Evolutionary conservation across 495 filamentous ascomycete species (phyloP).

Genomic region (Neurospora sp.): DNA sequence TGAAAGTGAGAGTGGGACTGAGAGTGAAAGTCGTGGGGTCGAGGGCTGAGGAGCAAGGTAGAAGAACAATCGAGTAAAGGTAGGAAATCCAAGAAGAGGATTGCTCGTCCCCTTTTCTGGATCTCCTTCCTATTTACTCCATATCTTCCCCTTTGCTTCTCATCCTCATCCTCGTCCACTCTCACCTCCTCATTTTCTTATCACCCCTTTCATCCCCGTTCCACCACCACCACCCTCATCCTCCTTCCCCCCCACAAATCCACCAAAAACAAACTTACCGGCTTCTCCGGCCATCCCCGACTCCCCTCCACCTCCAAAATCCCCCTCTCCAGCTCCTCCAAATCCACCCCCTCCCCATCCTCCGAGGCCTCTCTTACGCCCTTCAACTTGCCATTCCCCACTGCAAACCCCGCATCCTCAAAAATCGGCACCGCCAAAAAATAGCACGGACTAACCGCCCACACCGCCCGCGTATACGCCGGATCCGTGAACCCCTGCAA

Average conservation of each 20-base stretch:
- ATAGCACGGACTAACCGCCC: slow-evolving; percentile 73
- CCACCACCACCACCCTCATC: neutral
- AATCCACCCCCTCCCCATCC: slow-evolving; percentile 62
- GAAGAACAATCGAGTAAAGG: neutral
- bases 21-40: neutral
- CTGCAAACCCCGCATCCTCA: slow-evolving; percentile 58
- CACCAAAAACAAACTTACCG: slow-evolving; percentile 1
- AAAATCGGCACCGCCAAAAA: slow-evolving; percentile 70
- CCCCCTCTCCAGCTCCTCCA: slow-evolving; percentile 41
- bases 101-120: neutral
- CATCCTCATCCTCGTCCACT: neutral
- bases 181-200: neutral
- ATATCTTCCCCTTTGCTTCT: neutral
- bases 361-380: slow-evolving; percentile 52
- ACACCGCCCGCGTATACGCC: slow-evolving; percentile 60
- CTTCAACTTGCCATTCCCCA: slow-evolving; percentile 35
- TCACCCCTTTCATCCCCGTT: neutral
- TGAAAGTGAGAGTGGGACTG: neutral
- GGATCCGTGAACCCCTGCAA: slow-evolving; percentile 72
- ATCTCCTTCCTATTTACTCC: neutral
- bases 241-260: neutral
- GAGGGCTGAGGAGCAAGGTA: neutral
- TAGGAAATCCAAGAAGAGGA: neutral
- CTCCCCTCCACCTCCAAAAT: slow-evolving; percentile 31
- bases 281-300: slow-evolving; percentile 1